Base-by-base conservation (phyloP, 495 filamentous ascomycete species). In the Bombardia bombarda region DNA sequence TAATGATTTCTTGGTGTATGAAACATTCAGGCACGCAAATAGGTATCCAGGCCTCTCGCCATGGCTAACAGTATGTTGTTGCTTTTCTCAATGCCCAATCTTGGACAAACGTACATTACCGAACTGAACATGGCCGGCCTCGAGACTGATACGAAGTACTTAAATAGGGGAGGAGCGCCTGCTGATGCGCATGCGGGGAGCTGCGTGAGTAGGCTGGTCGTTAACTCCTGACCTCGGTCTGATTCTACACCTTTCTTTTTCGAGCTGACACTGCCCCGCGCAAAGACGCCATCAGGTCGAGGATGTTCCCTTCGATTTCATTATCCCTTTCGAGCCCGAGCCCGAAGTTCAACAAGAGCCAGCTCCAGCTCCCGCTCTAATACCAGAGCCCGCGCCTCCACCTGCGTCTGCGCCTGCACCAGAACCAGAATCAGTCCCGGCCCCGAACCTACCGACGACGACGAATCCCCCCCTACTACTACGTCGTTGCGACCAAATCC, bases 181-280 rank as follows among this genome's bases (percentile, higher is more conserved):
- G 61, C 63, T 63, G 45, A 62, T 69, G 53, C 69, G 69, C 59
- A 70, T 73, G 61, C 68, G 69, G 46, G 69, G 69, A 20, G 69
- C 69, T 37, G 61, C 59, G 68, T 72, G 63, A 40, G 58, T n/a
- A n/a, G n/a, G n/a, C n/a, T n/a, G n/a, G n/a, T n/a, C n/a, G n/a
- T 43, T 14, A 18, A 2, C 17, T 7, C 26, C 6, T 28, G 4
- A 17, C 14, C 14, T 30, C 42, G 2, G 12, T 16, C 12, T 35
- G 12, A 18, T n/a, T 21, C 32, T 13, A 30, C 13, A 8, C 16
- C 23, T 23, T 7, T 7, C n/a, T 28, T 12, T 33, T 28, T 13
- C 6, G 26, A 28, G 26, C 26, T 32, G 43, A 53, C 47, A 55
- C 13, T 24, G 7, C n/a, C 0, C 16, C 41, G n/a, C n/a, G n/a